Base-by-base conservation (phyloP, 2,329 filamentous ascomycete genomes). In the Thelonectria rubi region DNA sequence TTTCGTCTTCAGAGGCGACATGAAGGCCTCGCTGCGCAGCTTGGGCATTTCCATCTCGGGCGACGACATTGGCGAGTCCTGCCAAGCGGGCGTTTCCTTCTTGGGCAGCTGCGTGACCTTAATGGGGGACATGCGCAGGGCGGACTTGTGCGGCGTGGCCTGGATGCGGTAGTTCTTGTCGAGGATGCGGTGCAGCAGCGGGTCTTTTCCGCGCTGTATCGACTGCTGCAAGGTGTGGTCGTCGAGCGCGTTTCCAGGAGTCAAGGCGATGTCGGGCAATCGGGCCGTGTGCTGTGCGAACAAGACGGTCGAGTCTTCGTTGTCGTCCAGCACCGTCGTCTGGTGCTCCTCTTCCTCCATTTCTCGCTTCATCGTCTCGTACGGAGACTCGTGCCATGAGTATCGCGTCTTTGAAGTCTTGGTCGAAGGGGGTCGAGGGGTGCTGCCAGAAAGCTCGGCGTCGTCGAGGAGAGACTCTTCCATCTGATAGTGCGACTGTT, bases 151-250 rank as follows among this genome's bases (percentile, higher is more conserved):
- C 0, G 95, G 95, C 10, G 95, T 99, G 6, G 94, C 93, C 77
- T 96, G 92, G 21, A 99, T 84, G 32, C 94, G 92, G 80, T 97
- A 99, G 60, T 91, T 97, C 78, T 96, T 97, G 81, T 98, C 94
- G 5, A 97, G 86, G n/a, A 98, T 84, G 60, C 91, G 91, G 76
- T 98, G 94, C 42, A 99, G 84, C 9, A 98, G 82, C 3, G 92
- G 91, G 73, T 97, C 93, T 62, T 88, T 86, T 70, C 81, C 71
- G 20, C 72, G 70, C 53, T 76, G 74, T 5, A 63, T 67, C 8
- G 76, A 77, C 49, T 76, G 73, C 18, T 82, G 73, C 63, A 74
- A 63, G 54, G 66, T 74, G 32, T 66, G 64, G 39, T 73, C 58
- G 3, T 71, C 70, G 3, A 67, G 64, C 4, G 88, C 75, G 79